phyloP scores from a whole-genome alignment of 805 yeast genomes.

The Kurtzmaniella cleridarum region DNA sequence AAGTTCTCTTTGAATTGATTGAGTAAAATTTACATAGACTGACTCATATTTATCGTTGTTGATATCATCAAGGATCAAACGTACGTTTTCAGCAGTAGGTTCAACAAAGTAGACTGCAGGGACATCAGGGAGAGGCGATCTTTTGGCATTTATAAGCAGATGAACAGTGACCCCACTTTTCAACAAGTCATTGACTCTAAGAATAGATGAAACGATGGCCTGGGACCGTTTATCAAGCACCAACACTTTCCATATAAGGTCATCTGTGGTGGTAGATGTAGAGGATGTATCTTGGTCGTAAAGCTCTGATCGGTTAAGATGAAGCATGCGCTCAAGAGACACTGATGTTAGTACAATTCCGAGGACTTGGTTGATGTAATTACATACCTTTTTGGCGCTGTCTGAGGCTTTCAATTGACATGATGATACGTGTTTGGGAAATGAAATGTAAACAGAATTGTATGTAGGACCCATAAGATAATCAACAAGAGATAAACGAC shows the following conservation, averaged over 20 bases:
- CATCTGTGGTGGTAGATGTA: constrained; percentile 45
- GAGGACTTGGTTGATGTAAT: too few relatives aligned
- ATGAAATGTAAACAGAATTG: too few relatives aligned
- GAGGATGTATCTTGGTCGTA: constrained; percentile 47
- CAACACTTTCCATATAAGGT: constrained; percentile 85
- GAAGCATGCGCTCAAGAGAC: constrained; percentile 73
- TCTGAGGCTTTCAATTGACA: not conserved
- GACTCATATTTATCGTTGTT: constrained; percentile 70
- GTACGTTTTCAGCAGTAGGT: constrained; percentile 76
- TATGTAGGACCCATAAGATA: too few relatives aligned
- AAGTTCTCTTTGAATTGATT: constrained; percentile 67
- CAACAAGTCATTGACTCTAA: constrained; percentile 85
- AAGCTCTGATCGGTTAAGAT: constrained; percentile 62
- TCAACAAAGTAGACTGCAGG: constrained; percentile 90
- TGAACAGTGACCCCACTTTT: constrained; percentile 92
- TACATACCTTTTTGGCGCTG: constrained; percentile 1
- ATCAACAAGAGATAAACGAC: too few relatives aligned
- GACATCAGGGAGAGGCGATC: constrained; percentile 89
- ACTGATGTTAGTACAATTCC: constrained; percentile 1
- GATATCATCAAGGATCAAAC: constrained; percentile 65
- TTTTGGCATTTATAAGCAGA: constrained; percentile 58
- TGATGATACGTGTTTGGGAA: too few relatives aligned
- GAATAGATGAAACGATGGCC: constrained; percentile 82
- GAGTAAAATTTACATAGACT: constrained; percentile 81
- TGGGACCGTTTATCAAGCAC: constrained; percentile 79